phyloP scores from a whole-genome alignment of 768 basidiomycete species.

The Lepiota subincarnata region DNA sequence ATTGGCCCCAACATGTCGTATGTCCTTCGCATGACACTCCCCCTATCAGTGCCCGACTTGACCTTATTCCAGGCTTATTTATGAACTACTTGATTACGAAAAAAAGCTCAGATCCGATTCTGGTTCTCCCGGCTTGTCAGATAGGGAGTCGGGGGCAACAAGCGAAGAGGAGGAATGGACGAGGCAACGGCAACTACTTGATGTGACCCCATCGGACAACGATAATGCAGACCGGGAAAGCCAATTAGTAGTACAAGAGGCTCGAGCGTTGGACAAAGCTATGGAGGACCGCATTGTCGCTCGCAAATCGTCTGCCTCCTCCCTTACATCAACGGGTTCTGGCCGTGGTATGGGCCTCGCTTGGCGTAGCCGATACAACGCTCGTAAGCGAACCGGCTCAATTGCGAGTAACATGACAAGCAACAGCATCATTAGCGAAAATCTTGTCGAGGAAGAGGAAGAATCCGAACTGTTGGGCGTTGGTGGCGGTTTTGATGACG shows the following conservation, averaged over 20 bases:
- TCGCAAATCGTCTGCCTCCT: conserved; percentile 67
- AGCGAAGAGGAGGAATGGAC: conserved; percentile 78
- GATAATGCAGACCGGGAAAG: conserved; percentile 53
- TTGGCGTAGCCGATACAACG: conserved; percentile 60
- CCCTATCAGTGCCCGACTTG: conserved; percentile 14
- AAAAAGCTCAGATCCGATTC: conserved; percentile 56
- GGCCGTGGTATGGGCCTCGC: conserved; percentile 65
- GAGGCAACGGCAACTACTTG: conserved; percentile 58
- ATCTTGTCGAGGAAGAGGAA: conserved; percentile 80
- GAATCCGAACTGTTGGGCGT: conserved; percentile 67
- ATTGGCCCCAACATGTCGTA: conserved; percentile 95
- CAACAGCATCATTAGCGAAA: conserved; percentile 71
- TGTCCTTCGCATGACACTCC: conserved; percentile 32
- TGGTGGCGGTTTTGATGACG: conserved; percentile 59
- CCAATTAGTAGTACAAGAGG: conserved; percentile 64
- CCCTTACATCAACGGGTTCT: conserved; percentile 48
- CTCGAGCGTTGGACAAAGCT: conserved; percentile 78
- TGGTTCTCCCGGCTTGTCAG: conserved; percentile 52
- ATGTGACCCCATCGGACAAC: conserved; percentile 44
- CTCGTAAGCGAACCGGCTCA: conserved; percentile 70
- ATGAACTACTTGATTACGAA: conserved; percentile 91
- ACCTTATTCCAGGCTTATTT: conserved; percentile 65
- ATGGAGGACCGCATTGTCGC: conserved; percentile 82
- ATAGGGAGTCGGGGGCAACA: conserved; percentile 31
- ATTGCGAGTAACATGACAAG: conserved; percentile 66